These are phyloP conservation scores for Aquilaria sinensis DNA, from an alignment of 345 rosid genomes.

Conservation along the genomic window DNA sequence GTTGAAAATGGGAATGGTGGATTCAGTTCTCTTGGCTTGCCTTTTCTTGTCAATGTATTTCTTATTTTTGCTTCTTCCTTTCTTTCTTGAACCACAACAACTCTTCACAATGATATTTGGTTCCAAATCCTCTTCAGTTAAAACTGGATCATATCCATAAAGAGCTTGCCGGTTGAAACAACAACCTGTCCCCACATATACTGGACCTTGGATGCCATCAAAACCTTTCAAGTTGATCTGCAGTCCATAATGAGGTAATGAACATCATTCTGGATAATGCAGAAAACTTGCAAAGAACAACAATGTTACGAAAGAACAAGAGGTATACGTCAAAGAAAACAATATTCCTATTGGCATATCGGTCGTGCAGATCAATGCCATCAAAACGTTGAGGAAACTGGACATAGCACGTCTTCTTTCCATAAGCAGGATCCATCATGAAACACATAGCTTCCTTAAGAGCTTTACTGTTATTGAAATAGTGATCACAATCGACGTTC, in stretches of 20 bases:
- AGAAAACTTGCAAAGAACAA: background rate
- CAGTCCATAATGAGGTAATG: slow-evolving; percentile 13
- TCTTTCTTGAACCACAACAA: slow-evolving; percentile 96
- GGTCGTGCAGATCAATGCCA: slow-evolving; percentile 99
- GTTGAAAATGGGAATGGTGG: slow-evolving; percentile 91
- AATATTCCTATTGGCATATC: slow-evolving; percentile 98
- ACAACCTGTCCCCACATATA: slow-evolving; percentile 97
- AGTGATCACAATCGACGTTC: slow-evolving; percentile 99
- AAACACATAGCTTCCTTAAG: slow-evolving; percentile 99
- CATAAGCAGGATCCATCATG: slow-evolving; percentile 90
- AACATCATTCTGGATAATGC: slow-evolving; percentile 1
- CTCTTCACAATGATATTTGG: slow-evolving; percentile 94
- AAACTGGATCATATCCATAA: slow-evolving; percentile 97
- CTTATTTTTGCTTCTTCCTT: slow-evolving; percentile 63
- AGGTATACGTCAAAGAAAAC: slow-evolving; percentile 91
- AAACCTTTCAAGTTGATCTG: slow-evolving; percentile 98
- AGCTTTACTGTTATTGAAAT: slow-evolving; percentile 99
- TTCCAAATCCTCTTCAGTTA: slow-evolving; percentile 90
- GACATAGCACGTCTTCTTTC: slow-evolving; percentile 95
- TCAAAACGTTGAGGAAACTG: slow-evolving; percentile 99
- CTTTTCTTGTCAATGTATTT: slow-evolving; percentile 73
- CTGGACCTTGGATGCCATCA: slow-evolving; percentile 99
- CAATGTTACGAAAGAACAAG: slow-evolving; percentile 12
- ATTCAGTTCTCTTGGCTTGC: slow-evolving; percentile 85
- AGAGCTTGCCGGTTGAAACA: slow-evolving; percentile 99